These are phyloP conservation scores for Hippophae rhamnoides DNA, from an alignment of 306 rosid species.

Conservation along the genomic window DNA sequence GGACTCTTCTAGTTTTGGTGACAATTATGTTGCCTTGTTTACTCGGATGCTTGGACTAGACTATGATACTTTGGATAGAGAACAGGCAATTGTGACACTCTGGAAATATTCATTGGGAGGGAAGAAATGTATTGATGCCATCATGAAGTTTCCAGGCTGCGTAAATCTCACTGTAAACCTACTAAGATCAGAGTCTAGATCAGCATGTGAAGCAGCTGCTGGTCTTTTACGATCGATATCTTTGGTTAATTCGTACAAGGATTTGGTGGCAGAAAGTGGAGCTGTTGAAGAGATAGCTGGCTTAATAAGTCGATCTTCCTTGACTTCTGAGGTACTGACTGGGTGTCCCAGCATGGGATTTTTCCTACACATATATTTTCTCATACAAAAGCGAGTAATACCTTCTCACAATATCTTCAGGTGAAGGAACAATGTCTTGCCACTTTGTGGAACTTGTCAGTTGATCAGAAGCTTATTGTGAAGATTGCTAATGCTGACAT, in stretches of 20 bases:
- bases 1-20: conserved; percentile 32
- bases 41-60: conserved; percentile 85
- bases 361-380: conserved; percentile 13
- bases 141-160: conserved; percentile 84
- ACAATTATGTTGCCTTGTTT: conserved; percentile 64
- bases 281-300: conserved; percentile 78
- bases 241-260: conserved; percentile 50
- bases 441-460: conserved; percentile 73
- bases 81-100: conserved; percentile 63
- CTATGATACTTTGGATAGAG: conserved; percentile 60
- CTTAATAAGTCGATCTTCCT: conserved; percentile 46
- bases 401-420: conserved; percentile 34
- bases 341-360: conserved; percentile 7
- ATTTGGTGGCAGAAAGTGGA: conserved; percentile 68
- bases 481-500: conserved; percentile 46
- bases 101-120: conserved; percentile 95
- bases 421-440: conserved; percentile 73
- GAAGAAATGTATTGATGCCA: conserved; percentile 56
- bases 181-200: conserved; percentile 60
- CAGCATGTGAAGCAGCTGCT: conserved; percentile 80
- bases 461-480: conserved; percentile 58
- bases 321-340: conserved; percentile 56
- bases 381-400: conserved; percentile 22
- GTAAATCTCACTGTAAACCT: conserved; percentile 62
- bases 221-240: conserved; percentile 77